Base-by-base conservation (phyloP, 2,329 filamentous ascomycete genomes). In the Penicillium sp. region DNA sequence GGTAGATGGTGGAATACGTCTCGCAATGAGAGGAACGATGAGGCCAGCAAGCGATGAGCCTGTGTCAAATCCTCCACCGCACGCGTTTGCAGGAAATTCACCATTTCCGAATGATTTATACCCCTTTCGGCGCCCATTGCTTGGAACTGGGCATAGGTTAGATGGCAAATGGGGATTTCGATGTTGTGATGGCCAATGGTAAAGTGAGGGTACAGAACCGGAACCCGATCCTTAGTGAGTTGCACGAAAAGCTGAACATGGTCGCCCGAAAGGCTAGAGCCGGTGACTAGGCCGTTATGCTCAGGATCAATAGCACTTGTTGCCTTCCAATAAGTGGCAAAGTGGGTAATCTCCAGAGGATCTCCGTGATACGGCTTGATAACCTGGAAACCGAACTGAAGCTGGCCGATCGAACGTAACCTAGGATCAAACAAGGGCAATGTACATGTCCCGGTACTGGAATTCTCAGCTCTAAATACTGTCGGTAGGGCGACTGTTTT, bases 291-390 rank as follows among this genome's bases (percentile, higher is more conserved):
- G 22, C 88, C 87, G 63, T 81, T 93, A 21, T 86, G 85, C 42
- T 89, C 87, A 43, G 87, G 83, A 65, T 95, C 88, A 41, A 93
- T 79, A 60, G 95, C 89, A 63, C 89, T 95, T 1, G 93, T 98
- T 0, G 91, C 91, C 70, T 97, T 98, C 93, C 93, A 98, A 69
- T 98, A 98, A 0, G 93, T 97, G 55, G 95, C 93, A 61, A 97
- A 98, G 64, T 97, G 90, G 1, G 93, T 95, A 53, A 98, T 96
- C 68, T 98, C 93, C 21, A 98, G 75, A 3, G 93, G 89, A 53
- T 89, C 85, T 7, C 93, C 91, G 55, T 84, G 82, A 72, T 97
- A 98, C 0, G 93, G 93, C 64, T 95, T 96, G 67, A 98, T 94
- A 22, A 97, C 88, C 65, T 97, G 90, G 48, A 88, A 95, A 57